Base-by-base conservation (phyloP, 2,329 filamentous ascomycete genomes). In the Daldinia sp. region DNA sequence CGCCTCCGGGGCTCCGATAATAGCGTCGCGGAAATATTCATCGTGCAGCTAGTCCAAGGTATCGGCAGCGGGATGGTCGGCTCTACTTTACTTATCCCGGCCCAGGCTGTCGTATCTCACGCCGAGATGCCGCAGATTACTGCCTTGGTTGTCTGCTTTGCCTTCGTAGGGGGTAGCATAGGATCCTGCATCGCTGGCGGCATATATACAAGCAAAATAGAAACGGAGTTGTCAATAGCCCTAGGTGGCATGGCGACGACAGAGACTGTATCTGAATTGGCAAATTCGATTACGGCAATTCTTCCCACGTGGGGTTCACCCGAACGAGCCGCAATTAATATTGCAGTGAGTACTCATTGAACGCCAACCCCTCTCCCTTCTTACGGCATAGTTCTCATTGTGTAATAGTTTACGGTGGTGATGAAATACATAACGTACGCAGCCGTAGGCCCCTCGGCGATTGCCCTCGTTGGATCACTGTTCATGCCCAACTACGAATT, bases 201-300 rank as follows among this genome's bases (percentile, higher is more conserved):
- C 5, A 83, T 84, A 11, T 84, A 84, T 65, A 83, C 81, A 0
- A 77, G 76, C n/a, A 76, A 77, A 0, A 76, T 84, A 63, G 76
- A 77, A 29, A 45, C 7, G 25, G 45, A 48, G 59, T 71, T 3
- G 74, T 4, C 67, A 83, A 53, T 71, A 72, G 47, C 60, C 69
- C 68, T 83, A 4, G 79, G 79, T 7, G 51, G 68, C 0, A 58
- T 57, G 3, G 75, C 75, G 1, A 69, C 71, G 2, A 58, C 73
- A 10, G 64, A 68, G 1, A 60, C 75, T 8, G 75, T 83, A 21
- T 68, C 79, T 19, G 62, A 61, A 1, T 68, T 83, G 23, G 82
- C 76, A 61, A 78, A 82, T 64, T 82, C 80, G 0, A 83, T 84
- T 52, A 80, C 78, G 0, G 77, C 74, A 0, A 71, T 70, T 3